A percentile compares a stretch with the other conserved stretches of the same genome.
Conservation (phyloP, 1,284 basidiomycete species). For the Crepidotus sp. region DNA sequence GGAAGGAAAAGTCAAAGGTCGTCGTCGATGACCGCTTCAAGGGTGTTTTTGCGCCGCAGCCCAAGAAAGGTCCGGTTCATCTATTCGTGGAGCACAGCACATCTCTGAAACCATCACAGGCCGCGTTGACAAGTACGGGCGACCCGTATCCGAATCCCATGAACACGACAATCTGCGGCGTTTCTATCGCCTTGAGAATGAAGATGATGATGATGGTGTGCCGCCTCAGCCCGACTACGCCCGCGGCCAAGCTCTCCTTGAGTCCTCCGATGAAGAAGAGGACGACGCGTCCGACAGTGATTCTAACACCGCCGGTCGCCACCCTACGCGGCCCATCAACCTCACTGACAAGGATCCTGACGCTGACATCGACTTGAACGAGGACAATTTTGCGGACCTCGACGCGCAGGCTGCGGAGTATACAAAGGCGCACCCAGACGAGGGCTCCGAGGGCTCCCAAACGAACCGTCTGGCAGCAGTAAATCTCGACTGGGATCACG, state of each 20-base stretch:
- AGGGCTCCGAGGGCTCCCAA: conserved; percentile 31
- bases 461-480: conserved; percentile 84
- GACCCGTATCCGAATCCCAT: conserved; percentile 59
- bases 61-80: conserved; percentile 35
- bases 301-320: conserved; percentile 42
- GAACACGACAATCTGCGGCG: conserved; percentile 71
- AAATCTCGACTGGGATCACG: conserved; percentile 98
- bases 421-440: conserved; percentile 36
- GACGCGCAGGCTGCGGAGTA: conserved; percentile 68
- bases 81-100: conserved; percentile 3
- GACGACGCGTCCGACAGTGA: conserved; percentile 35
- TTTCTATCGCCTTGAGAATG: conserved; percentile 70
- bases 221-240: conserved; percentile 67
- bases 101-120: conserved; percentile 27
- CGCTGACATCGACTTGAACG: conserved; percentile 75
- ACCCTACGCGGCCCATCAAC: conserved; percentile 32
- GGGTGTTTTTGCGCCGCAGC: conserved; percentile 53
- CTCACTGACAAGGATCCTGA: conserved; percentile 34
- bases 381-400: conserved; percentile 58
- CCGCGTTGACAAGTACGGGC: conserved; percentile 89
- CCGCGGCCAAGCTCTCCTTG: conserved; percentile 77
- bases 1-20: conserved; percentile 75
- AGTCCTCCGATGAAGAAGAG: conserved; percentile 77
- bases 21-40: conserved; percentile 94
- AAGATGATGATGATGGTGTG: conserved; percentile 25